These are phyloP conservation scores for Alternaria sp. DNA, from an alignment of 2,329 filamentous ascomycete species.

Conservation along the genomic window DNA sequence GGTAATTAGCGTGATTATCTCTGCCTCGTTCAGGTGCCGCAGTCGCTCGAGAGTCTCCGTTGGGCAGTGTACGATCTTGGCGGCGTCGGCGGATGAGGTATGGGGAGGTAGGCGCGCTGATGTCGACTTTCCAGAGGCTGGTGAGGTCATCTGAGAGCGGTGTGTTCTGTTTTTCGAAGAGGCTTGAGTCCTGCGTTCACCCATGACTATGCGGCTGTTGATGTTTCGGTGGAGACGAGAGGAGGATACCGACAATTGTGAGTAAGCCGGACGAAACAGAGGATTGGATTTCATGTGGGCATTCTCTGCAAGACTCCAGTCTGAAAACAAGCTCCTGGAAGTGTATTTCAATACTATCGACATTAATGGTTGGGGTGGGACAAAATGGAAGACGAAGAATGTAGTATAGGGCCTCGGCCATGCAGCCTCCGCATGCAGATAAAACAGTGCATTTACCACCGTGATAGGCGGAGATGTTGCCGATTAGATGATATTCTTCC, in stretches of 20 bases:
- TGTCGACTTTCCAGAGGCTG: not conserved
- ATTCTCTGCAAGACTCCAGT: conserved; percentile 2
- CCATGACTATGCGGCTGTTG: not conserved
- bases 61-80: conserved; percentile 40
- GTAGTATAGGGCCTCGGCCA: conserved; percentile 44
- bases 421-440: conserved; percentile 34
- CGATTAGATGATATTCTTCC: conserved; percentile 33
- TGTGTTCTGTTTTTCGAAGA: conserved; percentile 10
- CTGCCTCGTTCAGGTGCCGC: conserved; percentile 49
- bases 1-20: conserved; percentile 57
- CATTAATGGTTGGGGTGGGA: conserved; percentile 43
- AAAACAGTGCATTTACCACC: conserved; percentile 30
- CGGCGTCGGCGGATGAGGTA: conserved; percentile 25
- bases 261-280: not conserved
- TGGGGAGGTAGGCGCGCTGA: not conserved
- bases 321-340: conserved; percentile 29
- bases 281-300: not conserved
- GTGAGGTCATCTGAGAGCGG: not conserved
- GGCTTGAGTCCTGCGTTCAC: not conserved
- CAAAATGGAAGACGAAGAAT: conserved; percentile 38
- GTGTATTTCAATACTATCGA: conserved; percentile 45
- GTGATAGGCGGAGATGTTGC: conserved; percentile 22
- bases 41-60: conserved; percentile 37
- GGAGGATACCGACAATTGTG: not conserved
- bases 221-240: not conserved